These are phyloP conservation scores for Lichtheimia corymbifera DNA, from an alignment of 371 early-diverging fungal genomes.

Conservation along the genomic window DNA sequence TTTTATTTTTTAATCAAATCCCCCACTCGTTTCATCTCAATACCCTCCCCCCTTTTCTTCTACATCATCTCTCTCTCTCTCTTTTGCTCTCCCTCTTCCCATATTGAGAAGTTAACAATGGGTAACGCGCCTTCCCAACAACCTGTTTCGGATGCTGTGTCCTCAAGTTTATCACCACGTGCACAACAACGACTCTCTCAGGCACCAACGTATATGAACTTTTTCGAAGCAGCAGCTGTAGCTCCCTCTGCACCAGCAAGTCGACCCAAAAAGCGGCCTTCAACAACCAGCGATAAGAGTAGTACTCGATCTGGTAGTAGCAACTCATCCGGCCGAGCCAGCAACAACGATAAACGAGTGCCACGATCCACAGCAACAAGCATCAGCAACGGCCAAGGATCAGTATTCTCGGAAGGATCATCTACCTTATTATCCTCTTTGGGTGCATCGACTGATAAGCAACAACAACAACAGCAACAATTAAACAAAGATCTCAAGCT, in stretches of 20 bases:
- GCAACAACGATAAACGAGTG: conserved; percentile 12
- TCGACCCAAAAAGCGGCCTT: conserved; percentile 11
- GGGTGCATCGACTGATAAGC: background rate
- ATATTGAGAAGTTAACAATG: conserved; percentile 8
- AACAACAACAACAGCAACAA: too few species aligned
- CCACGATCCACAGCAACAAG: background rate
- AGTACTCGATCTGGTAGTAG: conserved; percentile 9
- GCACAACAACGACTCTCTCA: conserved; percentile 26
- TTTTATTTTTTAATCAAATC: conserved; percentile 5
- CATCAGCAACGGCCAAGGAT: background rate
- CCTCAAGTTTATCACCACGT: conserved; percentile 17
- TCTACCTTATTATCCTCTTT: too few species aligned
- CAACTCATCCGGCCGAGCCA: conserved; percentile 1
- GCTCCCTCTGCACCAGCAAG: conserved; percentile 8
- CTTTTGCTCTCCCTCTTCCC: conserved; percentile 1
- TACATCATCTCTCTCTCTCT: background rate
- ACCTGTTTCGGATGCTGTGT: conserved; percentile 13
- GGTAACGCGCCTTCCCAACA: conserved; percentile 25
- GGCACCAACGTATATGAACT: conserved; percentile 16
- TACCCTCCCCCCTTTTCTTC: background rate
- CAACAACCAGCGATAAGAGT: conserved; percentile 1
- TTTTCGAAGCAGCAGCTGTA: conserved; percentile 21
- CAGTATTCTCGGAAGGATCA: background rate
- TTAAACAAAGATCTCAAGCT: background rate
- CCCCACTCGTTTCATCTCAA: background rate